Percentiles rank a stretch among this genome's conserved stretches.
phyloP scores from a whole-genome alignment of 1,139 yeast species.

The Zygosaccharomyces sapae region DNA sequence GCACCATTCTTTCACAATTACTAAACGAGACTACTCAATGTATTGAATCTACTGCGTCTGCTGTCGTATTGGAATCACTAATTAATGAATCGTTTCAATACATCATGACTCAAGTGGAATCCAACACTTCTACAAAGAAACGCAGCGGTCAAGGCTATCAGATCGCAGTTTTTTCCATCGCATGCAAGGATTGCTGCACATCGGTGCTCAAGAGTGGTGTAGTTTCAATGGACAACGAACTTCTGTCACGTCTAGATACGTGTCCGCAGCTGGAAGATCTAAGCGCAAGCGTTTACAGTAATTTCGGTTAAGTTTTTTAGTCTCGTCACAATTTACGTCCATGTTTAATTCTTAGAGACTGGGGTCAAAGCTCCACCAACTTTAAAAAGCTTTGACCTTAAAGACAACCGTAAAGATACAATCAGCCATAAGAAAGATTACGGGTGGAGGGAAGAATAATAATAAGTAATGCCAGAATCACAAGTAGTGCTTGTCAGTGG shows the following conservation, averaged over 20 bases:
- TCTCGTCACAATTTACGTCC: constrained; percentile 5
- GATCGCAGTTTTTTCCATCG: constrained; percentile 30
- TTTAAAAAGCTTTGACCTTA: constrained; percentile 1
- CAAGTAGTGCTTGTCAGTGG: constrained; percentile 59
- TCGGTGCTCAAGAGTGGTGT: constrained; percentile 59
- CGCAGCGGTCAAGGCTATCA: constrained; percentile 21
- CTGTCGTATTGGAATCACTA: constrained; percentile 28
- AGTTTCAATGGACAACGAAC: constrained; percentile 38
- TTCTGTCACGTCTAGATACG: constrained; percentile 44
- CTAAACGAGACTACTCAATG: constrained; percentile 49
- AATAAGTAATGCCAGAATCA: constrained; percentile 15
- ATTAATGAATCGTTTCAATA: constrained; percentile 32
- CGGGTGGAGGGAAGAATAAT: not conserved
- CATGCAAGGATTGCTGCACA: constrained; percentile 32
- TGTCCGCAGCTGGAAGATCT: constrained; percentile 74
- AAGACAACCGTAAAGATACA: not conserved
- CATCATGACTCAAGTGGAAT: constrained; percentile 26
- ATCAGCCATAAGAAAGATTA: not conserved
- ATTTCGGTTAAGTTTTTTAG: constrained; percentile 47
- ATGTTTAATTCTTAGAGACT: not conserved
- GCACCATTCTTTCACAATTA: constrained; percentile 28
- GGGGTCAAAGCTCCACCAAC: constrained; percentile 1
- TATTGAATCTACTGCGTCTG: constrained; percentile 26
- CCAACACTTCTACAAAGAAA: constrained; percentile 26
- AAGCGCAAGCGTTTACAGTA: constrained; percentile 86